phyloP scores from a whole-genome alignment of 2,329 filamentous ascomycete species.

The Pyrenophora teres region DNA sequence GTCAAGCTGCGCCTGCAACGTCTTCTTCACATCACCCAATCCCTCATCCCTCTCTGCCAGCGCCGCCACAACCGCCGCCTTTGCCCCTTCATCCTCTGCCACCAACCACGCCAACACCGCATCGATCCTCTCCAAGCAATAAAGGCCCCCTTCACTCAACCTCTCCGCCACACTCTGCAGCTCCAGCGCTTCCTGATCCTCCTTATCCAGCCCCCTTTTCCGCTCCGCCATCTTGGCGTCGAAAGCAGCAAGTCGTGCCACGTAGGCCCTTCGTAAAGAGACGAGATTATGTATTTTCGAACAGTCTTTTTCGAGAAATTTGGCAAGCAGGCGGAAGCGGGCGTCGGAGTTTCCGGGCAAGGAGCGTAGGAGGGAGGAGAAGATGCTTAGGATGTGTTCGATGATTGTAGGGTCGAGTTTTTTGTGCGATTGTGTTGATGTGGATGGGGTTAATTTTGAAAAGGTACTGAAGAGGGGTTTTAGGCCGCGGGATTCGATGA shows the following conservation, averaged over 20 bases:
- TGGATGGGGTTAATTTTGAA: conserved; percentile 64
- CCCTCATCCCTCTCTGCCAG: conserved; percentile 71
- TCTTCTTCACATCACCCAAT: conserved; percentile 65
- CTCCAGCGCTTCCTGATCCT: conserved; percentile 65
- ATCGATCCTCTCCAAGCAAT: conserved; percentile 81
- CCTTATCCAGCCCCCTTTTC: conserved; percentile 58
- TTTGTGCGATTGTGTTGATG: conserved; percentile 54
- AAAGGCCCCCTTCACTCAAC: conserved; percentile 85
- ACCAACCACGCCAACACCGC: conserved; percentile 86
- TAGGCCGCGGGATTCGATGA: conserved; percentile 83
- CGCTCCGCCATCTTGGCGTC: conserved; percentile 67
- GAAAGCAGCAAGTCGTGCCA: conserved; percentile 63
- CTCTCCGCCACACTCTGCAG: conserved; percentile 75
- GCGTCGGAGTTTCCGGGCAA: conserved; percentile 77
- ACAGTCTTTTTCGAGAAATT: conserved; percentile 95
- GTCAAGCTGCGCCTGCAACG: conserved; percentile 71
- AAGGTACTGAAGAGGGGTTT: conserved; percentile 86
- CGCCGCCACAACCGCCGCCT: conserved; percentile 64
- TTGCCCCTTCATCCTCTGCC: conserved; percentile 82
- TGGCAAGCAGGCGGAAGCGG: conserved; percentile 83
- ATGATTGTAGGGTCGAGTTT: conserved; percentile 69
- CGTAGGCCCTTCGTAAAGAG: conserved; percentile 72
- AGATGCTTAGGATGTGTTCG: conserved; percentile 84
- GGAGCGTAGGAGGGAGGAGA: conserved; percentile 78
- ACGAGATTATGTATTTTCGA: conserved; percentile 79